Base-by-base conservation (phyloP, 176 grass and related monocot species). In the Urochloa ruziziensis region DNA sequence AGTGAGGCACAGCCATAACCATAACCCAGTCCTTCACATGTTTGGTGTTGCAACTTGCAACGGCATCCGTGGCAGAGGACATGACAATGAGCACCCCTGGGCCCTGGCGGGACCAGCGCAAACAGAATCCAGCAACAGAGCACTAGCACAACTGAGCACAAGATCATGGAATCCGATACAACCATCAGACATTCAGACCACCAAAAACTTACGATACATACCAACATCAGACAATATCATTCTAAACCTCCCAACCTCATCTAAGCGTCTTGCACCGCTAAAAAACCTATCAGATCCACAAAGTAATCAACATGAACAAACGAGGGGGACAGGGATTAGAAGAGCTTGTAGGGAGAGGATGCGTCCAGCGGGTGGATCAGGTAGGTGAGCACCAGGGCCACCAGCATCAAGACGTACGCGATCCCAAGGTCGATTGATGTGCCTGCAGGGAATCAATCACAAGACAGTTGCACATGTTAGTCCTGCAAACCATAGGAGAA, bases 301-400 rank as follows among this genome's bases (percentile, higher is more conserved):
- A 57, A 34, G 1, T 14, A 23, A 66, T 42, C 57, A 32, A 7
- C 32, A 53, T 53, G 21, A 56, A 33, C 23, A 28, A 70, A 47
- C 25, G 11, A 69, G 39, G 29, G 14, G 11, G 73, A 39, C 33
- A 7, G 24, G 36, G 14, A 75, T 74, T 85, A 94, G 75, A 94
- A 94, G 76, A 94, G 89, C 76, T 85, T 91, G 84, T 83, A 94
- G 21, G 89, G 80, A 40, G 89, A 91, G 36, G 90, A 88, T 6
- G 92, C 92, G 65, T 94, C 92, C 86, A 94, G 54, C 28, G 92
- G 92, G 61, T 94, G 92, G 83, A 94, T 94, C 46, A 94, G 80
- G 80, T 94, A 94, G 84, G 92, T 94, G 76, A 94, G 89, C 85
- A 94, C 86, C 16, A 94, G 81, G 28, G 92, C 92, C 78, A 89